Evolutionary conservation across 2,329 filamentous ascomycete genomes (phyloP), one percentile per base, ranked within the genome.

Genomic region (Stachybotrys chlorohalonatus): DNA sequence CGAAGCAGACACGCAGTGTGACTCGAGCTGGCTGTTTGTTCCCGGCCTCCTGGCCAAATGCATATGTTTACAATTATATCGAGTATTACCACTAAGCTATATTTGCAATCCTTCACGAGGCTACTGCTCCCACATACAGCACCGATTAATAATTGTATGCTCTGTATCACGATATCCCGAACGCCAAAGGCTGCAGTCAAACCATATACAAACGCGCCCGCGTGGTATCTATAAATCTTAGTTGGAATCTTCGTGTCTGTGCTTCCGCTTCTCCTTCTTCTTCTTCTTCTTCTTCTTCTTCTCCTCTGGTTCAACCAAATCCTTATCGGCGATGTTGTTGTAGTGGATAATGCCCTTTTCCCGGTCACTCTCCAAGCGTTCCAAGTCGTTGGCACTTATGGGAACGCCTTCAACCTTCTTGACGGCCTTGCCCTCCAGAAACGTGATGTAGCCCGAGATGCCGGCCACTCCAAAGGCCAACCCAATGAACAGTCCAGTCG

Each of bases 401-500:
- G 82, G 79, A 13, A 89, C 83, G 1, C 87, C 87, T 66, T 92
- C 88, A 47, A 89, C 77, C 31, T 75, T 73, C 73, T 90, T 91
- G 32, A 90, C 81, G 51, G 76, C 78, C 66, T 84, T 87, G 7
- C 87, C 87, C 66, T 94, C 89, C 24, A 82, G 61, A 58, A 85
- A 89, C 70, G 85, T 84, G 66, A 89, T 79, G 39, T 86, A 70
- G 3, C 90, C 90, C 15, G 83, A 89, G 24, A 81, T 65, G 15
- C 79, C 86, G 7, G 86, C 86, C 6, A 87, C 83, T 17, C 85
- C 76, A 63, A 85, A 91, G 3, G 84, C 90, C 6, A 93, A 66
- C 2, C 81, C 87, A 16, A 95, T 86, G 64, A 94, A 90, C 0
- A 91, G 70, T 1, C 89, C 90, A 0, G 89, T 92, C 11, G 84